Conservation (phyloP, 139 green algal genomes). For the Volvox africanus region DNA sequence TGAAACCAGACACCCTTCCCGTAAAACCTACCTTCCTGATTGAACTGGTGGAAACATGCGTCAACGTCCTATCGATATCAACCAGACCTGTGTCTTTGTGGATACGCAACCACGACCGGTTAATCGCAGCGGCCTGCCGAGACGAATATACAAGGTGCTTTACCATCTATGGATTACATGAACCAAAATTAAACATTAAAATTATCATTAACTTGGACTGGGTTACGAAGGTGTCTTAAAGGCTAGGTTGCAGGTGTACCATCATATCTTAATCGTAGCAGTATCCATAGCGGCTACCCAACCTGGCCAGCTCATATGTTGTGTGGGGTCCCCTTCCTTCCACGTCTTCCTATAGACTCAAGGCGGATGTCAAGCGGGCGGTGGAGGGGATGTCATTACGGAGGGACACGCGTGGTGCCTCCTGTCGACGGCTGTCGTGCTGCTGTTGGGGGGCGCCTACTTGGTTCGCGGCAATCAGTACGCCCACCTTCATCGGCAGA, state of each 20-base stretch:
- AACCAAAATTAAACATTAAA: too few relatives aligned
- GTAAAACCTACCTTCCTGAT: too few relatives aligned
- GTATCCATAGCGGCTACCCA: too few relatives aligned
- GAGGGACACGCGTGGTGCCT: neutral
- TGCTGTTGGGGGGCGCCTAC: neutral
- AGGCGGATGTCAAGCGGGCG: neutral
- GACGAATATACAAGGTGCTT: neutral
- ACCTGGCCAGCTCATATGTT: too few relatives aligned
- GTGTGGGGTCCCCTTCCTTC: too few relatives aligned
- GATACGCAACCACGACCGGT: constrained; percentile 28
- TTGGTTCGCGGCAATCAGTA: constrained; percentile 30
- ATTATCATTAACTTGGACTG: too few relatives aligned
- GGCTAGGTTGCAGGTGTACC: too few relatives aligned
- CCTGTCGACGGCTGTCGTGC: neutral
- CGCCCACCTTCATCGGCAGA: constrained; percentile 10
- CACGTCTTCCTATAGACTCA: neutral
- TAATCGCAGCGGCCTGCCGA: neutral
- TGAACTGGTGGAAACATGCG: constrained; percentile 19
- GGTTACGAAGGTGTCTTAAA: too few relatives aligned
- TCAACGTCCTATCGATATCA: constrained; percentile 4
- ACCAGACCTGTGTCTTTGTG: constrained; percentile 12
- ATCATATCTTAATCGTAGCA: too few relatives aligned
- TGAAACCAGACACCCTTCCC: too few relatives aligned
- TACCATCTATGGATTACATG: too few relatives aligned
- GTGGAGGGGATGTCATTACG: neutral